Base-by-base conservation (phyloP, 768 basidiomycete genomes). In the Naganishia friedmannii region DNA sequence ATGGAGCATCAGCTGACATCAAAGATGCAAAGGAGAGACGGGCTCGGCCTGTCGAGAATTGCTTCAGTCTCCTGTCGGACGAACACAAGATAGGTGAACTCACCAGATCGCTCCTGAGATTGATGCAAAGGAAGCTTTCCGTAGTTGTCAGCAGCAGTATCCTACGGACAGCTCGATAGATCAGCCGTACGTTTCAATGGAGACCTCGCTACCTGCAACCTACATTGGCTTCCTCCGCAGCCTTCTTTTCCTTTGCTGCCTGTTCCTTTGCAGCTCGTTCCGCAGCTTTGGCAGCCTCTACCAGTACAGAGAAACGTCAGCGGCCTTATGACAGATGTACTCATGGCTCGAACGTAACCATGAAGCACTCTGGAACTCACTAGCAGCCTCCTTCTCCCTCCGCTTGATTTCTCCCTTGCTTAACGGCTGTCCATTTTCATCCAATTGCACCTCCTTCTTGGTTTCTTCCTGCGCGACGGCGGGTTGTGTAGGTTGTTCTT, bases 41-140 rank as follows among this genome's bases (percentile, higher is more conserved):
- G 69, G 84, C 78, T 69, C 85, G 84, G 53, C 80, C 83, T 84
- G 74, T 23, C 9, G 26, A 32, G 8, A 31, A 31, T 0, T 9
- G 15, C 10, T 17, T 54, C 19, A 53, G 53, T 12, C 7, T 42
- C 42, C 42, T 42, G 7, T 10, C 13, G 17, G n/a, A 7, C 4
- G 9, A 28, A 2, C 46, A 21, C 26, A 19, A 28, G 32, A 9
- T 17, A 23, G 45, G n/a, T 3, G 31, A 4, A 71, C 82, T 75
- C 69, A 82, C 82, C 80, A 28, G 79, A 77, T 66, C 92, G 88
- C 39, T 88, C 86, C 79, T 92, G 89, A 29, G 94, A 97, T 82
- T 96, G 92, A 83, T 97, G 90, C 54, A 98, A 83, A 45, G 94
- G 92, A 19, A 93, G 85, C 71, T 86, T 84, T 60, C 96, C 96